Base-by-base conservation (phyloP, 2,329 filamentous ascomycete species). In the Neofusicoccum cordaticola region DNA sequence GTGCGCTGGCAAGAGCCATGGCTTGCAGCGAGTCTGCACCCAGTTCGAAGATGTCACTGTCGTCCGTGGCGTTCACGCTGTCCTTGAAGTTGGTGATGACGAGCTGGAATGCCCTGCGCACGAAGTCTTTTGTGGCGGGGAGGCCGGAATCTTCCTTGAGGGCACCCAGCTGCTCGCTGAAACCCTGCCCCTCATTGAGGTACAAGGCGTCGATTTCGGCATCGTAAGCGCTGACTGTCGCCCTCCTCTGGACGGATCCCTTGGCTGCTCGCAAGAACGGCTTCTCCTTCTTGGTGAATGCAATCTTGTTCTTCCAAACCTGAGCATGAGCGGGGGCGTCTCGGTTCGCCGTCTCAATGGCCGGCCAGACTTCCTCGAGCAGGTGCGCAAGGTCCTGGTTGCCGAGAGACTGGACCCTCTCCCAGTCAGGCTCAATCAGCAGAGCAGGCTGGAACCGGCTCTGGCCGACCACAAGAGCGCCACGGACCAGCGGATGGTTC, bases 151-250 rank as follows among this genome's bases (percentile, higher is more conserved):
- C 42, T 34, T 22, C n/a, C 15, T 47, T 22, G 31, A 66, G 37
- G 15, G 35, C 31, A 31, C 61, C 65, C 19, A 66, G 45, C 51
- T 63, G 47, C 37, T 66, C 64, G n/a, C 27, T 42, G 50, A 57
- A 51, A 12, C 15, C 63, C 13, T 35, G 41, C n/a, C 60, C 65
- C 37, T 64, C 62, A n/a, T 42, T 64, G 3, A 61, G 52, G 65
- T 84, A 84, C 9, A 84, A 72, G 0, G 71, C 72, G 13, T 83
- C 77, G 31, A 84, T 83, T 63, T 83, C 81, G 1, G 77, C 69
- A 2, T 69, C 71, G 56, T 83, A 85, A 1, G 79, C 70, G 2
- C 70, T 66, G 7, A 78, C 63, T 1, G 82, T 81, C 0, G 75
- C 73, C 0, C 72, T 72, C 3, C 81, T 76, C 69, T 81, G 79